phyloP scores from a whole-genome alignment of 1,284 basidiomycete genomes.

The Ganoderma sinense region DNA sequence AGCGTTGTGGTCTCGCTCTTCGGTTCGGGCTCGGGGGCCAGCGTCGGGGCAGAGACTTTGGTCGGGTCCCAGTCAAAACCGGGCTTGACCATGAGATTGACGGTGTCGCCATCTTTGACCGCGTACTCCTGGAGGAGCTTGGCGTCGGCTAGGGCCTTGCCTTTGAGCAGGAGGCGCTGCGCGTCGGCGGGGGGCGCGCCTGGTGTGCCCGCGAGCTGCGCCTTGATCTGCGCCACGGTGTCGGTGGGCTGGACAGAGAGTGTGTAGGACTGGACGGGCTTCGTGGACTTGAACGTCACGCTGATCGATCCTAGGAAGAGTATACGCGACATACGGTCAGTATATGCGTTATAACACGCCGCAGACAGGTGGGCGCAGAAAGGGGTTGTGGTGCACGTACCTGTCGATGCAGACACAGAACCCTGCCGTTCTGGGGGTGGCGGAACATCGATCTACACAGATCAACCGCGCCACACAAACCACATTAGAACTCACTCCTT shows the following conservation, averaged over 20 bases:
- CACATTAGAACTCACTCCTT: constrained; percentile 1
- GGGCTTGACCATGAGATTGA: constrained; percentile 87
- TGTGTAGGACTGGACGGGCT: constrained; percentile 81
- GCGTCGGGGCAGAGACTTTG: constrained; percentile 36
- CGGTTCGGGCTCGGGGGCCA: constrained; percentile 15
- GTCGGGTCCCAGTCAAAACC: constrained; percentile 72
- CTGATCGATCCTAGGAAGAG: constrained; percentile 58
- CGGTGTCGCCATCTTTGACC: constrained; percentile 78
- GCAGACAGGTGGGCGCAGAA: background rate
- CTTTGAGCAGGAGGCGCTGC: constrained; percentile 89
- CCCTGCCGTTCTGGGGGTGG: constrained; percentile 59
- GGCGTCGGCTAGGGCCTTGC: constrained; percentile 87
- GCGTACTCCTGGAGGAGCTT: constrained; percentile 91
- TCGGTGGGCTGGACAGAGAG: constrained; percentile 79
- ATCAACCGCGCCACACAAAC: constrained; percentile 3
- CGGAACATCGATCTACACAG: constrained; percentile 61
- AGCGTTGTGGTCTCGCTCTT: constrained; percentile 30
- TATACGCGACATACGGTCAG: background rate
- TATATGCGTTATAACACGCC: background rate
- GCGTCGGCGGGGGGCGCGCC: constrained; percentile 74
- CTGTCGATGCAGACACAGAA: constrained; percentile 44
- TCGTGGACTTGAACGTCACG: constrained; percentile 88
- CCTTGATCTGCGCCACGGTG: constrained; percentile 82
- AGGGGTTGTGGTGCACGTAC: constrained; percentile 34
- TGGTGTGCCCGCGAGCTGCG: constrained; percentile 67